Evolutionary conservation across 805 yeast species (phyloP).

Genomic region (Metschnikowia chrysomelidarum): DNA sequence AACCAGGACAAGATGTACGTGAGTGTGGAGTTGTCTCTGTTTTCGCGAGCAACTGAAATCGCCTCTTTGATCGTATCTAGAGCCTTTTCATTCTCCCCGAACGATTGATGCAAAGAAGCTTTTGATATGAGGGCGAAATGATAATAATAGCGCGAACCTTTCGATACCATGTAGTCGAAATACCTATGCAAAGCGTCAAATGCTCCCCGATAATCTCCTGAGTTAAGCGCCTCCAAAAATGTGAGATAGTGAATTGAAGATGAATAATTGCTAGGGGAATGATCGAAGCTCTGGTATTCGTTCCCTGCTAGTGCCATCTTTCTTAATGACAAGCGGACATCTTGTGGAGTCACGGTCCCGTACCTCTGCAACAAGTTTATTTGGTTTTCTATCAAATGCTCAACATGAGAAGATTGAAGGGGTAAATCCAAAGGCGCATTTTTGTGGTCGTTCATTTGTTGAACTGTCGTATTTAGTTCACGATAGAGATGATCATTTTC

Average conservation of each 20-base stretch:
- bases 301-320: slow-evolving; percentile 3
- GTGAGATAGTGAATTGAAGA: slow-evolving; percentile 49
- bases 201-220: slow-evolving; percentile 60
- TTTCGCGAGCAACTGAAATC: slow-evolving; percentile 81
- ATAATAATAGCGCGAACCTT: slow-evolving; percentile 59
- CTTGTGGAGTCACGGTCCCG: slow-evolving; percentile 10
- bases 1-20: slow-evolving; percentile 75
- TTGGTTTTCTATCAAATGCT: slow-evolving; percentile 50
- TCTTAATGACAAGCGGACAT: slow-evolving; percentile 2
- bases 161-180: slow-evolving; percentile 77
- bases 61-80: slow-evolving; percentile 83
- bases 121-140: slow-evolving; percentile 74
- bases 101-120: slow-evolving; percentile 69
- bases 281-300: background rate
- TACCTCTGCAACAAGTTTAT: slow-evolving; percentile 46
- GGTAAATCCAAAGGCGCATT: no score
- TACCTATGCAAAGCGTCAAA: slow-evolving; percentile 50
- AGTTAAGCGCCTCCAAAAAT: slow-evolving; percentile 57
- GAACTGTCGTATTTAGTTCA: no score
- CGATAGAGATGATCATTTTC: no score
- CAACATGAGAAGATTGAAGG: no score
- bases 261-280: slow-evolving; percentile 15
- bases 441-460: no score
- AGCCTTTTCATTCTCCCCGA: slow-evolving; percentile 67
- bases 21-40: slow-evolving; percentile 69